Evolutionary conservation across 192 early-diverging fungal genomes (phyloP), one percentile per base, ranked within the genome.

Genomic region (Backusella tuberculispora): DNA sequence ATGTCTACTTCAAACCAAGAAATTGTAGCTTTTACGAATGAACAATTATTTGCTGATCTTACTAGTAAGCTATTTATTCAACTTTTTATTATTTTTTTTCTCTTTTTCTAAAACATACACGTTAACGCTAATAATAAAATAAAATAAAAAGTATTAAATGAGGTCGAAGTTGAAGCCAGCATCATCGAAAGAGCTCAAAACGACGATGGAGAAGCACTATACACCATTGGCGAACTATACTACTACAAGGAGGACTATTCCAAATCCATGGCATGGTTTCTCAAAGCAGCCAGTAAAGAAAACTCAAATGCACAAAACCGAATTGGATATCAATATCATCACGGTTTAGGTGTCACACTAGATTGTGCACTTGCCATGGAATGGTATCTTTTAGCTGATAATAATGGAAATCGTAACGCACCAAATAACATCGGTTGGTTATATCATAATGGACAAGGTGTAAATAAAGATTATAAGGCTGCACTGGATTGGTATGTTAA

Each of bases 221-320:
- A 60, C 9, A 24, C 21, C 3, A 60, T 60, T 12, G 53, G 53
- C 5, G 53, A 60, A 26, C 21, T 60, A 60, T 60, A 60, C 12
- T 60, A 60, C 53, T 60, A 60, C 12, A 60, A 60, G 26, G 53
- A 60, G 26, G 53, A 60, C 53, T 60, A 60, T 60, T 24, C 21
- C 21, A 60, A 60, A 26, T 60, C 53, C 10, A 9, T 60, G 21
- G 53, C 53, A 26, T 60, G 53, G 53, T 60, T 60, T 26, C 9
- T 60, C 21, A 60, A 60, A 12, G 7, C 53, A 26, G 53, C 53
- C 4, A 4, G 21, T 3, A 24, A 26, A 13, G 21, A 60, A 3
- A 7, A 60, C 21, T 26, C 53, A 60, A 60, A 26, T 60, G 53
- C 53, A 2, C 53, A 60, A 60, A 60, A 60, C 5, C 21, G 53